Percentiles rank a stretch among this genome's conserved stretches.
Evolutionary conservation across 192 early-diverging fungal species (phyloP).

Genomic region (Jimgerdemannia lactiflua): DNA sequence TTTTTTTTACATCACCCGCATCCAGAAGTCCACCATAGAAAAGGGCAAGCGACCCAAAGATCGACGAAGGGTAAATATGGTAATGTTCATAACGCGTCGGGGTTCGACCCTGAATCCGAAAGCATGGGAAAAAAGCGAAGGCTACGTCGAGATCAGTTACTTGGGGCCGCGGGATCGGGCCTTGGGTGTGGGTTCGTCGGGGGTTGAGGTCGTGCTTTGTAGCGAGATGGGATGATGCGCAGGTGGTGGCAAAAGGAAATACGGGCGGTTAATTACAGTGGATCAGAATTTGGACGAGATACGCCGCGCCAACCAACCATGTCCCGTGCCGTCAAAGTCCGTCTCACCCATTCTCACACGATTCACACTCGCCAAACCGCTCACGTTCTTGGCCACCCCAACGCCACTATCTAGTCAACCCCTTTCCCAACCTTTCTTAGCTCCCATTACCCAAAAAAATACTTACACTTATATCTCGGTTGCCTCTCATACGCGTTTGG

Average conservation of each 20-base stretch:
- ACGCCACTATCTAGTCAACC: not conserved
- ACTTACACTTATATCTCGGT: slow-evolving; percentile 3
- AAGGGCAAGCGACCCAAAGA: no score
- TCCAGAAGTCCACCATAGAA: no score
- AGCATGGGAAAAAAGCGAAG: no score
- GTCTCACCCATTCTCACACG: no score
- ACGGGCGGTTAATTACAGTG: not conserved
- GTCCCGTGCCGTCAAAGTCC: no score
- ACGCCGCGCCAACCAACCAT: no score
- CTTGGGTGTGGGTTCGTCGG: not conserved
- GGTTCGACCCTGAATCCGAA: no score
- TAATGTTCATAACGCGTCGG: no score
- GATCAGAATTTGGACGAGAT: not conserved
- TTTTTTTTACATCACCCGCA: no score
- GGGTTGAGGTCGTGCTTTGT: not conserved
- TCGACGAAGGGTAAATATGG: no score
- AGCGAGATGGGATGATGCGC: not conserved
- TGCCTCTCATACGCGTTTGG: slow-evolving; percentile 40
- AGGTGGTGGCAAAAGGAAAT: not conserved
- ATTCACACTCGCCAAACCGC: no score
- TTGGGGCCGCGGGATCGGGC: not conserved
- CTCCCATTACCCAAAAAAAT: not conserved
- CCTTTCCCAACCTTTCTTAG: not conserved
- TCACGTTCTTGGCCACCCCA: no score
- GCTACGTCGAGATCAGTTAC: not conserved